These are phyloP conservation scores for Eucalyptus viminalis DNA, from an alignment of 345 rosid genomes.

Conservation along the genomic window DNA sequence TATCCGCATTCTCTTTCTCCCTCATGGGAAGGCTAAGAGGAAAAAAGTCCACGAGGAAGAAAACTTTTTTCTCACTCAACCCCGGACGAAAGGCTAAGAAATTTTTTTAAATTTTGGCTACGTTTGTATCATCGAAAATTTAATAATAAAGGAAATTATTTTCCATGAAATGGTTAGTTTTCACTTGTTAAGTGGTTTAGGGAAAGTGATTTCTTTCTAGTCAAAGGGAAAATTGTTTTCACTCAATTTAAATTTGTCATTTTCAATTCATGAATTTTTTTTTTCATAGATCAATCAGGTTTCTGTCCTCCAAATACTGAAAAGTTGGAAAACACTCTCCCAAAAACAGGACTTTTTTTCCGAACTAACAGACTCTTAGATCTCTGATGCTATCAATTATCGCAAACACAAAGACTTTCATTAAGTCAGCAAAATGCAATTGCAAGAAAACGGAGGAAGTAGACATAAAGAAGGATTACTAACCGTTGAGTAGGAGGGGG, in stretches of 20 bases:
- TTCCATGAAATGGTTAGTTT: neutral
- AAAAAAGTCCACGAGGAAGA: neutral
- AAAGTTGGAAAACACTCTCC: neutral
- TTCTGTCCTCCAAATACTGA: neutral
- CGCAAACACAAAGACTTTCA: no score
- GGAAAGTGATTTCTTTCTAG: neutral
- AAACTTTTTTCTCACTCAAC: neutral
- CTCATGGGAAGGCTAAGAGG: neutral
- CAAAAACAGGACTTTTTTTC: no score
- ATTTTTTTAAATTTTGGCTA: neutral
- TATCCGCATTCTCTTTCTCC: neutral
- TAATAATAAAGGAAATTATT: neutral
- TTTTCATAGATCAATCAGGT: neutral
- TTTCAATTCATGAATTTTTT: neutral
- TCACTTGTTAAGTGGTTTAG: neutral
- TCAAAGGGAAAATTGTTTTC: neutral
- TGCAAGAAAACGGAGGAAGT: no score
- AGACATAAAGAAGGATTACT: no score
- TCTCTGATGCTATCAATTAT: no score
- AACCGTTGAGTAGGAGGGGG: no score
- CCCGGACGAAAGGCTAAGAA: neutral
- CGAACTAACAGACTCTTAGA: no score
- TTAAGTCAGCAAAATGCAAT: no score
- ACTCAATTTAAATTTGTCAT: neutral
- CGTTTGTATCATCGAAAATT: neutral